These are phyloP conservation scores for Cyclotella baltica DNA, from an alignment of 108 stramenopile genomes.

Conservation along the genomic window DNA sequence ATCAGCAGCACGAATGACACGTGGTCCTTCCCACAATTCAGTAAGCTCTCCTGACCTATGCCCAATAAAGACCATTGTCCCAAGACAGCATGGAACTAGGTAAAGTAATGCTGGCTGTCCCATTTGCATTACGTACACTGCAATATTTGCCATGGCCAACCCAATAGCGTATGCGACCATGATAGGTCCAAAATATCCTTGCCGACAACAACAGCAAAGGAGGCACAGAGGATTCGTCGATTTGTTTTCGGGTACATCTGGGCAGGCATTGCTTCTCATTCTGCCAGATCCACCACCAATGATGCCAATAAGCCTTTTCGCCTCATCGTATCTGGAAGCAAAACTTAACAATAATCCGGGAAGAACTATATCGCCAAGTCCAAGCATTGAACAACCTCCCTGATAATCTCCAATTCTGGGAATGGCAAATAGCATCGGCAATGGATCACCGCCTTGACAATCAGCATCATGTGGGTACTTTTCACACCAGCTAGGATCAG, in stretches of 20 bases:
- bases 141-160: conserved; percentile 77
- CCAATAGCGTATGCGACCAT: conserved; percentile 83
- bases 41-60: conserved; percentile 55
- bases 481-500: conserved; percentile 68
- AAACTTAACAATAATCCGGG: conserved; percentile 86
- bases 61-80: conserved; percentile 63
- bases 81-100: conserved; percentile 82
- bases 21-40: conserved; percentile 73
- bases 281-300: conserved; percentile 40
- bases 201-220: conserved; percentile 42
- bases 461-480: conserved; percentile 67
- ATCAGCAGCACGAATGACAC: conserved; percentile 61
- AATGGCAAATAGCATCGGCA: conserved; percentile 88
- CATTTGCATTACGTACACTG: conserved; percentile 76
- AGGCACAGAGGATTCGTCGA: conserved; percentile 36
- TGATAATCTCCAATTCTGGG: conserved; percentile 83
- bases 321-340: conserved; percentile 69
- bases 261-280: conserved; percentile 38
- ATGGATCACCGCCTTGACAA: conserved; percentile 65
- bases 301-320: conserved; percentile 62
- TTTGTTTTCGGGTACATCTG: conserved; percentile 23
- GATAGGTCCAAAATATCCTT: conserved; percentile 67
- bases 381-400: conserved; percentile 80
- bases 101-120: conserved; percentile 91
- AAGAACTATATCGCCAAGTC: conserved; percentile 90